Base-by-base conservation (phyloP, 208 protist species). In the Leishmania guyanensis region DNA sequence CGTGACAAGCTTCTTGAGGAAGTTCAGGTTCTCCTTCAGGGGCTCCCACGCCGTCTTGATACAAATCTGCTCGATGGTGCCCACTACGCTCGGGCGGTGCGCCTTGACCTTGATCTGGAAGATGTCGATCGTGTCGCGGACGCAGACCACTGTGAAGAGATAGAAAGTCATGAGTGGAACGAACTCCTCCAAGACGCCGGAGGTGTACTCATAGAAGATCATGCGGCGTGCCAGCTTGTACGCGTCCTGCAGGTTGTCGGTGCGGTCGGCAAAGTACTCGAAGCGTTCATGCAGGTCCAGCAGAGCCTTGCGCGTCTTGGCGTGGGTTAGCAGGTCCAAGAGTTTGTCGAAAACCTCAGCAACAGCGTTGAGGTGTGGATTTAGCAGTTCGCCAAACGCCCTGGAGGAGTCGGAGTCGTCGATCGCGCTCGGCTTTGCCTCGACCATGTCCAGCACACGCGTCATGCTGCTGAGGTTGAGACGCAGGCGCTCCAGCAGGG, bases 151-250 rank as follows among this genome's bases (percentile, higher is more conserved):
- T 16, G 93, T 94, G 88, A 97, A 97, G 53, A 97, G 85, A 84
- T 94, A 97, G 81, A 96, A 96, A 9, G 91, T 95, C 94, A 97
- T 97, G 81, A 97, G 89, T 20, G 94, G 94, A 64, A 97, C 92
- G 81, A 96, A 97, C 78, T 95, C 91, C 81, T 97, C 94, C 66
- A 97, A 78, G 10, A 86, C 84, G 85, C 81, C 79, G 50, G 89
- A 86, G 76, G 85, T 90, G 82, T 91, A 75, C 78, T 96, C 91
- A 82, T 97, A 97, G 83, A 97, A 96, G 62, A 97, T 83, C 77
- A 80, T 80, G 69, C 90, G 88, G n/a, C 94, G 90, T 9, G 93
- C 89, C 14, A 84, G n/a, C 62, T 81, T 77, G 86, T 90, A 97
- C 48, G 88, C 86, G 33, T 84, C 72, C 79, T 96, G 92, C 80